Conservation (phyloP, 2,329 filamentous ascomycete genomes). For the Cryoendolithus antarcticus region DNA sequence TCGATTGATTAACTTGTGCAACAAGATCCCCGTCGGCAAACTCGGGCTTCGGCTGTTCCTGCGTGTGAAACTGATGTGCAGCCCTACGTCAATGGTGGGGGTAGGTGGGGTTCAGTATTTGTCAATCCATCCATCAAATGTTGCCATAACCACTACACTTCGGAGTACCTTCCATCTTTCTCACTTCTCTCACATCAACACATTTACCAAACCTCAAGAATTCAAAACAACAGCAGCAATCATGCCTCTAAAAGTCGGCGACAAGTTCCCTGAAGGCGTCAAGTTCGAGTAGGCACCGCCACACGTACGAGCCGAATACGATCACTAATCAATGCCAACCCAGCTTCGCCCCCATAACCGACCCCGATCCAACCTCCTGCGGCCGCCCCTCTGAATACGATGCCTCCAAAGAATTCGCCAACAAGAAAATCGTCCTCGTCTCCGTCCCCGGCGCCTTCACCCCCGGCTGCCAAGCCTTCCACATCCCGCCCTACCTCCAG, state of each 20-base stretch:
- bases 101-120: no score
- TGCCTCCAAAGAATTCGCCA: conserved; percentile 61
- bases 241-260: conserved; percentile 60
- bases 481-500: conserved; percentile 69
- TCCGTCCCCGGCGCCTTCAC: conserved; percentile 69
- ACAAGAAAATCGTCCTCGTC: conserved; percentile 62
- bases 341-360: conserved; percentile 68
- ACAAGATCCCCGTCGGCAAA: no score
- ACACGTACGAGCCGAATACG: background rate
- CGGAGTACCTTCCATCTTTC: background rate
- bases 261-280: conserved; percentile 69
- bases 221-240: conserved; percentile 35
- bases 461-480: conserved; percentile 68
- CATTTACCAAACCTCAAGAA: background rate
- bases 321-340: conserved; percentile 2
- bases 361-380: conserved; percentile 60
- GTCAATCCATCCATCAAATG: background rate
- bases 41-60: no score
- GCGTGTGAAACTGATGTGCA: no score
- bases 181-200: background rate
- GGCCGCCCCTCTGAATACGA: conserved; percentile 67
- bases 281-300: conserved; percentile 52
- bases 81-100: no score
- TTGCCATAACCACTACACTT: background rate
- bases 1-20: no score